These are phyloP conservation scores for Paraleonurus japonicus DNA, from an alignment of 257 asterid genomes.

Conservation along the genomic window DNA sequence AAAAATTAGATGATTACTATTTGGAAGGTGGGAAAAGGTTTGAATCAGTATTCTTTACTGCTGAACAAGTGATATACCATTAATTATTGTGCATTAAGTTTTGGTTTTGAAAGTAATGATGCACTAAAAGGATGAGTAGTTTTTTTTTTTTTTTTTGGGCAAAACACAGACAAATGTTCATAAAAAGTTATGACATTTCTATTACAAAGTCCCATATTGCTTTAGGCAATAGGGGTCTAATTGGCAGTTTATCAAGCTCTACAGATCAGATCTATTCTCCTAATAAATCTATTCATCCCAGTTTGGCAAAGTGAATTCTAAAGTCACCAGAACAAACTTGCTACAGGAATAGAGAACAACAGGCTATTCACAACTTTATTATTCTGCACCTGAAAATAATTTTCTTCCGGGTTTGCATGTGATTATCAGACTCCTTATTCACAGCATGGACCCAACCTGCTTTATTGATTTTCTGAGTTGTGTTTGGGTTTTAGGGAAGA, in stretches of 20 bases:
- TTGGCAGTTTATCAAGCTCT: neutral
- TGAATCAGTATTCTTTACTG: slow-evolving; percentile 6
- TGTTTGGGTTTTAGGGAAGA: neutral
- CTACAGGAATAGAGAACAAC: neutral
- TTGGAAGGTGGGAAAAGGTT: slow-evolving; percentile 14
- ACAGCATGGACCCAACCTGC: neutral
- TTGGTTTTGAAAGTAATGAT: neutral
- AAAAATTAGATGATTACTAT: neutral
- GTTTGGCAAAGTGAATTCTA: neutral
- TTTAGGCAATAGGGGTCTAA: neutral
- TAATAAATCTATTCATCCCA: neutral
- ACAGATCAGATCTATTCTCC: neutral
- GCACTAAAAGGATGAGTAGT: neutral
- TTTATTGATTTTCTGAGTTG: neutral
- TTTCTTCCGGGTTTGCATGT: neutral
- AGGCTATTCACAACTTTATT: neutral
- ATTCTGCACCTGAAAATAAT: neutral
- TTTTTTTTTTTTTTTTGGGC: neutral
- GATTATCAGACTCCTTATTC: neutral
- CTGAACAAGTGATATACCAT: slow-evolving; percentile 2
- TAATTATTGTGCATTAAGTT: neutral
- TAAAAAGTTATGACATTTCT: neutral
- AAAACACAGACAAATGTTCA: neutral
- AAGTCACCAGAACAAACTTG: neutral
- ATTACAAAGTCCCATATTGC: neutral